Base-by-base conservation (phyloP, 306 rosid genomes). In the Betula pendula region DNA sequence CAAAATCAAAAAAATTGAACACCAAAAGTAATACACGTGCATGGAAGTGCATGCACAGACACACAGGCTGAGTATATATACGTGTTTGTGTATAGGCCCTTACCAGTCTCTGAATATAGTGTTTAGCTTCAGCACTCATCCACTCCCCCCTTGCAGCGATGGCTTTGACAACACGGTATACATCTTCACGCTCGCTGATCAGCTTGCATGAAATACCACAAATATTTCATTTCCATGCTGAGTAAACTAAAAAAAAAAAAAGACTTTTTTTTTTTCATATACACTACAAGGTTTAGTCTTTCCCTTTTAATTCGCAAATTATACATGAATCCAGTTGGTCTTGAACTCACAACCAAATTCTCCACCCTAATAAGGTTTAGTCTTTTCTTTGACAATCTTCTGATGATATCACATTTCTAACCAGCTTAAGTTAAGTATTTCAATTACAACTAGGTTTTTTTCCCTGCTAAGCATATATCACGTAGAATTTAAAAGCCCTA, bases 101-200 rank as follows among this genome's bases (percentile, higher is more conserved):
- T 89, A 92, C 99, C 97, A 92, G 80, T 72, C 84, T 83, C 69
- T 87, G 93, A 76, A 89, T 82, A 67, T 87, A 92, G 42, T 48
- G 53, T 83, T 88, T 92, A 80, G 82, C 89, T 84, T 95, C 99
- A 79, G 90, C 88, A 82, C 69, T 89, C 71, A 72, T 81, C 97
- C 92, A 86, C 51, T 90, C 97, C 48, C 90, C 90, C 82, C 78
- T 88, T 8, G 85, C 74, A 66, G 90, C 87, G 87, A 89, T 84
- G 40, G 97, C 89, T 86, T 90, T 92, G 82, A 95, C 80, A 0
- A 88, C 96, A 72, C 87, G 90, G 78, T 92, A 95, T 19, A 95
- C 85, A 77, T 95, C 97, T 83, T 90, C 99, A 27, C 99, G 97
- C 65, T 88, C 84, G 78, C 99, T 95, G 86, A 80, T 84, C 76